Base-by-base conservation (phyloP, 73 alveolate genomes). In the Symbiodinium pilosum region DNA sequence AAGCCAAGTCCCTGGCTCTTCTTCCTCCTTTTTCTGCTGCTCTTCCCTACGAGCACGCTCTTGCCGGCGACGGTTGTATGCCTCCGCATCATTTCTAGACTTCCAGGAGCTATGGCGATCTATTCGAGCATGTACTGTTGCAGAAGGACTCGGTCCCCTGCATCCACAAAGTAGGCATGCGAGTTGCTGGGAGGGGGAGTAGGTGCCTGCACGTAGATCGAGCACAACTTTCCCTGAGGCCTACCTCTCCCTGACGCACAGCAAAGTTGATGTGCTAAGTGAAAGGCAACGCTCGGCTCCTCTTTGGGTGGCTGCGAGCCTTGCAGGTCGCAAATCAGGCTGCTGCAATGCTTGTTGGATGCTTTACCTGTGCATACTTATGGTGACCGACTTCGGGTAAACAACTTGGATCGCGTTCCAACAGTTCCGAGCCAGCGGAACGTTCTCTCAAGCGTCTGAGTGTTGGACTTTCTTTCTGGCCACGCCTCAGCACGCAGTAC, bases 21-120 rank as follows among this genome's bases (percentile, higher is more conserved):
- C 97, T 40, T 43, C 56, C 59, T 91, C 88, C 52, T 39, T 41
- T 64, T 91, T 59, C 88, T 43, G 97, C 77, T 91, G 88, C 88
- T 91, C 88, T 56, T 64, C 77, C 77, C 77, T 64, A 2, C 95
- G 95, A 83, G 51, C 75, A 30, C 97, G 97, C 88, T 91, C 97
- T 71, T 91, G 97, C 64, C 97, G 97, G 64, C 97, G 32, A 36
- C 97, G 97, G 77, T 91, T 91, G 97, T 91, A 91, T 38, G 97
- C 97, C 97, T 91, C 54, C 34, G 43, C 21, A 73, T 47, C 21
- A 47, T n/a, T n/a, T n/a, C n/a, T n/a, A n/a, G n/a, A n/a, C n/a
- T n/a, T n/a, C n/a, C n/a, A n/a, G n/a, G n/a, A n/a, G n/a, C n/a
- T n/a, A n/a, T n/a, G n/a, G n/a, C n/a, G n/a, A n/a, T n/a, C n/a